Evolutionary conservation across 2,329 filamentous ascomycete species (phyloP).

Genomic region (Alternaria conjuncta): DNA sequence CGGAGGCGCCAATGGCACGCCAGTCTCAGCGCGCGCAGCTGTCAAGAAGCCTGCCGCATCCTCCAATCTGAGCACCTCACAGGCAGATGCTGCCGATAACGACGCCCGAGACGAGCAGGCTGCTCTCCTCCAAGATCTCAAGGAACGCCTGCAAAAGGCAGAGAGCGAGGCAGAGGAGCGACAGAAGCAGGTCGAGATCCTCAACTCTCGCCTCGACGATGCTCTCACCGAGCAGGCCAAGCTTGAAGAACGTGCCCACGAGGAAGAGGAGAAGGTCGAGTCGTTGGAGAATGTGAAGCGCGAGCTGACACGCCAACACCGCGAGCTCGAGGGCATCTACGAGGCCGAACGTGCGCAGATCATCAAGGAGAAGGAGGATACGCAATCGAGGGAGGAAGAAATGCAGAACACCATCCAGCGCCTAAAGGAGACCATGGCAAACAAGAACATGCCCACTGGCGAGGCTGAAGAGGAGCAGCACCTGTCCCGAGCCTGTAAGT

Average conservation of each 20-base stretch:
- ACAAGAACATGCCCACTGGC: slow-evolving; percentile 66
- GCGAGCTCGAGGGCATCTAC: slow-evolving; percentile 91
- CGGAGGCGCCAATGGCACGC: slow-evolving; percentile 40
- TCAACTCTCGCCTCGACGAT: slow-evolving; percentile 87
- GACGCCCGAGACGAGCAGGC: slow-evolving; percentile 81
- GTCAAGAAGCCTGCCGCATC: slow-evolving; percentile 45
- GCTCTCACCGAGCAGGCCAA: slow-evolving; percentile 80
- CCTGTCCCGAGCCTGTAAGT: slow-evolving; percentile 60
- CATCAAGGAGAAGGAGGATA: slow-evolving; percentile 90
- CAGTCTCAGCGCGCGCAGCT: slow-evolving; percentile 49
- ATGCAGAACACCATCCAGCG: slow-evolving; percentile 89
- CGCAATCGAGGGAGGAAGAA: slow-evolving; percentile 83
- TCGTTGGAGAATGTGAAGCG: slow-evolving; percentile 82
- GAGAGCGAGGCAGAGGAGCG: slow-evolving; percentile 79
- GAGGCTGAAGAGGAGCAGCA: slow-evolving; percentile 57
- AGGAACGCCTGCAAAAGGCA: slow-evolving; percentile 79
- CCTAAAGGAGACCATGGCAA: slow-evolving; percentile 85
- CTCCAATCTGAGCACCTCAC: slow-evolving; percentile 45
- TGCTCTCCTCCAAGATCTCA: slow-evolving; percentile 81
- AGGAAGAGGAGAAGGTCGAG: slow-evolving; percentile 84
- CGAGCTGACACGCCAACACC: slow-evolving; percentile 80
- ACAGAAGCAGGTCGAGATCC: slow-evolving; percentile 81
- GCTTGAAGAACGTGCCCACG: slow-evolving; percentile 86
- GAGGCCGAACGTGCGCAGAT: slow-evolving; percentile 87
- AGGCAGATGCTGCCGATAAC: slow-evolving; percentile 54